phyloP scores from a whole-genome alignment of 1,139 yeast genomes.

The Sugiyamaella pinicola region DNA sequence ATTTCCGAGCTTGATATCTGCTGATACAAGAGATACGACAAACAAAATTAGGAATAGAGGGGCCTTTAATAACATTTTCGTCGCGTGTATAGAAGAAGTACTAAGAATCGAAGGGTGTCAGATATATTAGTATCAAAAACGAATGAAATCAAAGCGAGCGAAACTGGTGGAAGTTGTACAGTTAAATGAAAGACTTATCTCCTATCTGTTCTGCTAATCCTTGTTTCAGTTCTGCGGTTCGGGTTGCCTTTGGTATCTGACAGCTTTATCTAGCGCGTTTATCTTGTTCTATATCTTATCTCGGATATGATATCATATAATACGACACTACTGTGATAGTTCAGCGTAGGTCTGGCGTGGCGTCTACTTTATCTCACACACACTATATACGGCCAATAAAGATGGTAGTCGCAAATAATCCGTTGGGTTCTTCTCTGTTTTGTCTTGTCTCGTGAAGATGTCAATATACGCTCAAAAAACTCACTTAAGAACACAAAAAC shows the following conservation, averaged over 20 bases:
- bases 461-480: neutral
- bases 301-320: neutral
- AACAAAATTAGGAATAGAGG: neutral
- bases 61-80: neutral
- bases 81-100: neutral
- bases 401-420: no score
- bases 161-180: neutral
- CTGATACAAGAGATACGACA: conserved; percentile 33
- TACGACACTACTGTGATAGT: no score
- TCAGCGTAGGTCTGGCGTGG: no score
- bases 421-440: no score
- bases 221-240: no score
- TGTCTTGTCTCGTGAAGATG: neutral
- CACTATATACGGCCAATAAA: no score
- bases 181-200: neutral
- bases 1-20: conserved; percentile 59
- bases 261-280: neutral
- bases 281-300: neutral
- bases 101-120: no score
- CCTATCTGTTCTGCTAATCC: neutral
- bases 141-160: neutral
- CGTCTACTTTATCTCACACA: no score
- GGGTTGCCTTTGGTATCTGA: no score
- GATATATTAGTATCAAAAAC: neutral
- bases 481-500: neutral